phyloP scores from a whole-genome alignment of 306 rosid species.

The Quercus alba region DNA sequence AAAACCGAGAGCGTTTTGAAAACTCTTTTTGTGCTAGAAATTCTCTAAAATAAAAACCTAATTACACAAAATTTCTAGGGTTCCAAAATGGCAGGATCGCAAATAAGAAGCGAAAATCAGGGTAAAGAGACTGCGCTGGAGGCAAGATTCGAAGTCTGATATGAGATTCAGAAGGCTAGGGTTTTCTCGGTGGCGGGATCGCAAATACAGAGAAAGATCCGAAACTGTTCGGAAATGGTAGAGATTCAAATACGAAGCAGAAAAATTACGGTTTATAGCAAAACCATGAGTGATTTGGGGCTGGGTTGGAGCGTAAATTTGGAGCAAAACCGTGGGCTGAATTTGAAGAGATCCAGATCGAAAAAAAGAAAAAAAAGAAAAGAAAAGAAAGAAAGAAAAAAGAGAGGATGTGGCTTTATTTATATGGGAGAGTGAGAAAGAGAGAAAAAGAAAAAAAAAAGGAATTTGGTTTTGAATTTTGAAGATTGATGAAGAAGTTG shows the following conservation, averaged over 20 bases:
- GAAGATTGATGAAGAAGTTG: too few species aligned
- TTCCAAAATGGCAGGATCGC: neutral
- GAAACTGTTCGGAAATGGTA: neutral
- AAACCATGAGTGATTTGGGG: neutral
- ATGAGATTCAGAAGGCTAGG: constrained; percentile 21
- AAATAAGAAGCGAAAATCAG: neutral
- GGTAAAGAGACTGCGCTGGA: neutral
- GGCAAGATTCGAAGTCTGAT: neutral
- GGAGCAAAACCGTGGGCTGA: too few species aligned
- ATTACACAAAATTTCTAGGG: neutral
- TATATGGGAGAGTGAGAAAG: too few species aligned
- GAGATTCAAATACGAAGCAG: neutral
- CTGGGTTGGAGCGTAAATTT: too few species aligned
- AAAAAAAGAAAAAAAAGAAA: too few species aligned
- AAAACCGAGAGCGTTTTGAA: neutral
- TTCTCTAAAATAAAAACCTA: neutral
- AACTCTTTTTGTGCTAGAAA: neutral
- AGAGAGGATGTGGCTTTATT: too few species aligned
- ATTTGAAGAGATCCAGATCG: too few species aligned
- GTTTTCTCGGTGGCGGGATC: constrained; percentile 31
- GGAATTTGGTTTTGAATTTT: too few species aligned
- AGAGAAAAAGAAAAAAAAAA: too few species aligned
- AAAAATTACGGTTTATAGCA: neutral
- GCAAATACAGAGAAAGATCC: constrained; percentile 14
- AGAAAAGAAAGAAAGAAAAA: too few species aligned